Base-by-base conservation (phyloP, 352 stramenopile species). In the Globisporangium yorkense region DNA sequence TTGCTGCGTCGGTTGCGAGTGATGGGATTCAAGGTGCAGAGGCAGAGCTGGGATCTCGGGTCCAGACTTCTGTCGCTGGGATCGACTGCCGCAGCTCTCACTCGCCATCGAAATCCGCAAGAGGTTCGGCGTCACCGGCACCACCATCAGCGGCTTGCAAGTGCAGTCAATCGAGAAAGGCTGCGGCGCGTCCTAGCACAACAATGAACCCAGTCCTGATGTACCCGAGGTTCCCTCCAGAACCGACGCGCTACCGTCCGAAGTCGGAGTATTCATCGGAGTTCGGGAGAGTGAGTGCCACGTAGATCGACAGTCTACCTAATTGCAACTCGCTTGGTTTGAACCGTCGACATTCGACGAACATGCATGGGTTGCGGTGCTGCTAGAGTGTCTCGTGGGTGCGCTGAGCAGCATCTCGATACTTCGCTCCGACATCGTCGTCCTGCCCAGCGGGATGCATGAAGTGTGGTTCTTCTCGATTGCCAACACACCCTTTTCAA, bases 191-290 rank as follows among this genome's bases (percentile, higher is more conserved):
- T 7, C 13, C 9, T 5, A 48, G 16, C 20, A 21, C 43, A 16
- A 48, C n/a, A 6, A n/a, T 48, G 12, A 88, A 86, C 50, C 75
- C 75, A 8, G 79, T 86, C 33, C 62, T 86, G 50, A 53, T 68
- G 31, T 83, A 86, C 21, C 64, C 66, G 50, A 61, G 75, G 13
- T 84, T 81, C 57, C 75, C 67, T 10, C 67, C 71, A 2, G 73
- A 81, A 39, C 68, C 75, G 21, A 57, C 51, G n/a, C 49, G 48
- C 18, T 88, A 81, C 41, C 67, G 62, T 24, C 64, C 57, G 18
- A 73, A 70, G 54, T 77, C 78, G 13, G 68, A 67, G 9, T 82
- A 86, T 59, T 61, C 60, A 0, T 70, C 59, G 3, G 63, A 68
- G 29, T 82, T 76, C 49, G 60, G 60, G 13, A 39, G 40, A 44